Evolutionary conservation across 495 filamentous ascomycete genomes (phyloP).

Genomic region (Podospora didyma): DNA sequence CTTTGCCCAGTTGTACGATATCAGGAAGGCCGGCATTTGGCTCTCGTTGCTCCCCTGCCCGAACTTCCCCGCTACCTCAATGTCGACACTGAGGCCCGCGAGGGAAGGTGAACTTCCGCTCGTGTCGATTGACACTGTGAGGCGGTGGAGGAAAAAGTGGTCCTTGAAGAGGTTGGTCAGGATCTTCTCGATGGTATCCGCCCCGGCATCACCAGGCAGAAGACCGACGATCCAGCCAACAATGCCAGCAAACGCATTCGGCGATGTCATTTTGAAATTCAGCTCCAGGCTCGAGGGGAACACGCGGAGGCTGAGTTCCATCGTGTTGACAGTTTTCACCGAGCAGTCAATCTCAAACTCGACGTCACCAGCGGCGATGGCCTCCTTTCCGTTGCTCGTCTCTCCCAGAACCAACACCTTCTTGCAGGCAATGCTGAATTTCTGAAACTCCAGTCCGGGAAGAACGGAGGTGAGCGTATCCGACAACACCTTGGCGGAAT

Average conservation of each 20-base stretch:
- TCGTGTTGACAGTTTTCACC: background rate
- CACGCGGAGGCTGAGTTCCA: background rate
- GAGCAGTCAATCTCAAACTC: background rate
- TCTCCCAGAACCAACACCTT: background rate
- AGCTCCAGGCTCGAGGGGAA: background rate
- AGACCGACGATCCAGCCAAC: background rate
- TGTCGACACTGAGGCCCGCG: background rate
- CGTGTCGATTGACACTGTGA: background rate
- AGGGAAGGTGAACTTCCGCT: background rate
- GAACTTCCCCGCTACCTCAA: background rate
- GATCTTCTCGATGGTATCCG: background rate
- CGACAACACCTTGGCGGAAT: background rate
- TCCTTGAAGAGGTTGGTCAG: background rate
- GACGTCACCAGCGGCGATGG: background rate
- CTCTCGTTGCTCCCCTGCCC: background rate
- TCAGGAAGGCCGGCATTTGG: background rate
- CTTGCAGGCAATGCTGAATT: background rate
- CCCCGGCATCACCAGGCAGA: background rate
- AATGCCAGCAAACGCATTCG: background rate
- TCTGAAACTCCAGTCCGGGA: background rate
- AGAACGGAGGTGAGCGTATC: background rate
- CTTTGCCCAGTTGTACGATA: background rate
- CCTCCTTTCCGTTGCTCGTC: background rate
- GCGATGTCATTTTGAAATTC: background rate
- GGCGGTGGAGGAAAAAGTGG: background rate